These are phyloP conservation scores for Trypanosomatidae sp. DNA, from an alignment of 208 protist genomes.

Conservation along the genomic window DNA sequence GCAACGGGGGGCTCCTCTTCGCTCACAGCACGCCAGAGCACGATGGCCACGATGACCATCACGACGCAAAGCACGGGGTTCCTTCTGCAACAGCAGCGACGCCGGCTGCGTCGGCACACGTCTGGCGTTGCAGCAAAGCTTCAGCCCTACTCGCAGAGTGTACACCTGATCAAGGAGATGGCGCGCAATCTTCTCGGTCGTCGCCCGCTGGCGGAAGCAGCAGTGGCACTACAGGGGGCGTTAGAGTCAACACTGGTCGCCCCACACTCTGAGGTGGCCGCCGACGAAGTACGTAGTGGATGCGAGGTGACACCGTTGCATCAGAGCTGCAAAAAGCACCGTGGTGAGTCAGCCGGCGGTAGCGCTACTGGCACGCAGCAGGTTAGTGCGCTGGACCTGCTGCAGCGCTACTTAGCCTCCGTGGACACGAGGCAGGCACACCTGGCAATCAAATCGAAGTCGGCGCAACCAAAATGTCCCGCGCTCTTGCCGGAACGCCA, in stretches of 20 bases:
- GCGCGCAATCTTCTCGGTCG: slow-evolving; percentile 9
- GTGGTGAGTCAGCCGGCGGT: background rate
- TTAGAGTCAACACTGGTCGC: slow-evolving; percentile 25
- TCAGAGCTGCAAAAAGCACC: background rate
- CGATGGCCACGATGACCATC: slow-evolving; percentile 19
- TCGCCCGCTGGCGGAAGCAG: slow-evolving; percentile 15
- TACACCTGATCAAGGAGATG: slow-evolving; percentile 25
- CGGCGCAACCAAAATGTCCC: background rate
- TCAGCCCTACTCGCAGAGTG: slow-evolving; percentile 21
- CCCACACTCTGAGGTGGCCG: background rate
- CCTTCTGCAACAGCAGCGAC: slow-evolving; percentile 28
- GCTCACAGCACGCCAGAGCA: slow-evolving; percentile 5
- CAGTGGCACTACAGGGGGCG: slow-evolving; percentile 23
- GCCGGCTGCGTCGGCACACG: slow-evolving; percentile 13
- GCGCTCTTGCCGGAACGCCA: background rate
- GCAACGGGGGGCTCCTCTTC: slow-evolving; percentile 14
- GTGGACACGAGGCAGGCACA: background rate
- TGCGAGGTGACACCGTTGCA: slow-evolving; percentile 1
- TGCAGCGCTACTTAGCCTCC: slow-evolving; percentile 25
- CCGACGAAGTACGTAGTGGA: background rate
- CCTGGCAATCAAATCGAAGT: background rate
- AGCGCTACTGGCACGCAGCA: slow-evolving; percentile 1
- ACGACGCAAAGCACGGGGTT: slow-evolving; percentile 26
- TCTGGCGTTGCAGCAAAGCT: slow-evolving; percentile 7
- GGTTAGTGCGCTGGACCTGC: slow-evolving; percentile 24